Percentiles rank a stretch among this genome's conserved stretches.
Conservation (phyloP, 139 green algal genomes). For the Chlamydomonas schloesseri region DNA sequence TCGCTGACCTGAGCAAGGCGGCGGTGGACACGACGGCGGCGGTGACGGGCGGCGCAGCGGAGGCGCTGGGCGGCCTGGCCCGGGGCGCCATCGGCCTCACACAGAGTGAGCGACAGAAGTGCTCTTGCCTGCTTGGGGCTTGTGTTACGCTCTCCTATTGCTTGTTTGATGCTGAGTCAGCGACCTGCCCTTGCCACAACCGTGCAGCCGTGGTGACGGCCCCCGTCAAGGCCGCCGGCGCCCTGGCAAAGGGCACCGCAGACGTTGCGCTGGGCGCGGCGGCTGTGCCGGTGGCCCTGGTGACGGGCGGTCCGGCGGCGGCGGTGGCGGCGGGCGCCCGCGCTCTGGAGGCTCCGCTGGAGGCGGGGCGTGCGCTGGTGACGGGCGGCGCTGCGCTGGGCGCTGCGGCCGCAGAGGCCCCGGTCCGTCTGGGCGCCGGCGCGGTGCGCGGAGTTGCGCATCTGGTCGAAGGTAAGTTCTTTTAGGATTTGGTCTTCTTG, state of each 20-base stretch:
- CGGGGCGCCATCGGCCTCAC: neutral
- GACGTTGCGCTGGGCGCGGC: constrained; percentile 28
- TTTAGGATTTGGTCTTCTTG: too few species aligned
- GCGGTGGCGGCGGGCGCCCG: constrained; percentile 27
- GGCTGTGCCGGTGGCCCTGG: constrained; percentile 32
- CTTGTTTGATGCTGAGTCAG: too few species aligned
- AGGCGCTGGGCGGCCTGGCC: neutral
- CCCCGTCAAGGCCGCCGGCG: constrained; percentile 2
- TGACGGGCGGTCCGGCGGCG: constrained; percentile 28
- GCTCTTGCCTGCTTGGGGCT: too few species aligned
- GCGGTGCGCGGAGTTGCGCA: constrained; percentile 23
- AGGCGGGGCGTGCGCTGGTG: constrained; percentile 16
- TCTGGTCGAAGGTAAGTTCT: constrained; percentile 12
- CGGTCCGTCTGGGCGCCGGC: neutral
- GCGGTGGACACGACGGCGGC: neutral
- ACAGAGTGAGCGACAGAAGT: neutral
- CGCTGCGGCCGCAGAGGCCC: constrained; percentile 4
- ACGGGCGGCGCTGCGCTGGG: constrained; percentile 23
- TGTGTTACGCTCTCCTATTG: too few species aligned
- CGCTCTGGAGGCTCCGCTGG: constrained; percentile 37
- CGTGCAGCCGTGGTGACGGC: constrained; percentile 14
- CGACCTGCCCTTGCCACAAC: neutral
- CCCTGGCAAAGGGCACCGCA: constrained; percentile 28
- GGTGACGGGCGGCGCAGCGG: too few species aligned
- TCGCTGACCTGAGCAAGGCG: neutral